Evolutionary conservation across 495 filamentous ascomycete species (phyloP).

Genomic region (Lophiostoma macrostomum): DNA sequence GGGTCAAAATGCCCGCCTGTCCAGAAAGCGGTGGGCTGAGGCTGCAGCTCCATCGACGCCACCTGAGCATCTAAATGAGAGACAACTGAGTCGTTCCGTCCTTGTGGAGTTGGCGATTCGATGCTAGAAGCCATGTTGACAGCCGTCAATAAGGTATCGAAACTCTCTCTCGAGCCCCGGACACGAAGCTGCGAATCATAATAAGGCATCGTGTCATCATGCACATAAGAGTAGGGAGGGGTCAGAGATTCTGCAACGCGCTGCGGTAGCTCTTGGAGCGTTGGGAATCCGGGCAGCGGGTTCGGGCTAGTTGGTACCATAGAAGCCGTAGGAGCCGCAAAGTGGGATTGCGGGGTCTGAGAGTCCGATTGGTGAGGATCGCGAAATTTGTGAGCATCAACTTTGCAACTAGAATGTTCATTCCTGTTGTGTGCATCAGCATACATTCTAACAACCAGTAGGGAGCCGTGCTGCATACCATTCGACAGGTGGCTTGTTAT

Average conservation of each 20-base stretch:
- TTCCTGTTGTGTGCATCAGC: slow-evolving; percentile 3
- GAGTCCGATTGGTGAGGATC: no score
- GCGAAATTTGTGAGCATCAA: no score
- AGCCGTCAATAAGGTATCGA: slow-evolving; percentile 9
- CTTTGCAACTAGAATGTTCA: slow-evolving; percentile 17
- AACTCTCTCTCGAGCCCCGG: background rate
- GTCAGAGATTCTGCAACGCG: slow-evolving; percentile 9
- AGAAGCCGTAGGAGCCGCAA: background rate
- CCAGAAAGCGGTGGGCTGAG: no score
- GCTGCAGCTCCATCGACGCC: background rate
- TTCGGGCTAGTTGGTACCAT: background rate
- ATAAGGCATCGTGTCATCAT: background rate
- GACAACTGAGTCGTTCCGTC: slow-evolving; percentile 9
- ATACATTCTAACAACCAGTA: background rate
- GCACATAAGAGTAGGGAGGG: background rate
- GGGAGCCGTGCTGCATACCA: slow-evolving; percentile 6
- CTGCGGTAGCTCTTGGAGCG: background rate
- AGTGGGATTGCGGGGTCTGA: no score
- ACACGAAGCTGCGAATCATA: background rate
- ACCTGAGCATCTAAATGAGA: slow-evolving; percentile 12
- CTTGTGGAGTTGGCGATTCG: slow-evolving; percentile 9
- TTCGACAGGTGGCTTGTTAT: slow-evolving; percentile 9
- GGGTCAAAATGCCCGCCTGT: no score
- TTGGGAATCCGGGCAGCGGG: slow-evolving; percentile 6
- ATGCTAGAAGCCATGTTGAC: slow-evolving; percentile 3